Evolutionary conservation across 306 rosid genomes (phyloP).

Genomic region (Vicia sativa): DNA sequence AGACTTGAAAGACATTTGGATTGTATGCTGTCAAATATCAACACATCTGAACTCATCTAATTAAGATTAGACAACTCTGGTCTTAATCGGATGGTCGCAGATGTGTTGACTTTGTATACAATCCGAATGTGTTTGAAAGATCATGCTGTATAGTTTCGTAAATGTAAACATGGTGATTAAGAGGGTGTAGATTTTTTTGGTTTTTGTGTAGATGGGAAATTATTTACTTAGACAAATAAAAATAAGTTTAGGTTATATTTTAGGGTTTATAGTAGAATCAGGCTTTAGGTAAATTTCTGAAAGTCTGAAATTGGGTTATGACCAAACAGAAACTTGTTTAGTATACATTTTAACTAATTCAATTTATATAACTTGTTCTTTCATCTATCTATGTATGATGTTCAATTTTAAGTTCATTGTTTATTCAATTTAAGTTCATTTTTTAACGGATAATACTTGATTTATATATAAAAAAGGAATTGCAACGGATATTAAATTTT

Average conservation of each 20-base stretch:
- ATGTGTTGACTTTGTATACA: neutral
- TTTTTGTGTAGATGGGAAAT: conserved; percentile 28
- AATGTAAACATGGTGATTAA: conserved; percentile 45
- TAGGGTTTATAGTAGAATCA: conserved; percentile 27
- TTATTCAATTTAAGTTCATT: too few relatives aligned
- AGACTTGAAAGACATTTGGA: neutral
- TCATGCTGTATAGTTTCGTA: conserved; percentile 29
- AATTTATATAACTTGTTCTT: conserved; percentile 34
- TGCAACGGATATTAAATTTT: too few relatives aligned
- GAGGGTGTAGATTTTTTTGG: conserved; percentile 33
- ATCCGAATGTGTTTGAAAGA: neutral
- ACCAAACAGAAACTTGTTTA: conserved; percentile 30
- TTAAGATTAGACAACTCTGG: neutral
- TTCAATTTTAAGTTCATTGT: conserved; percentile 1
- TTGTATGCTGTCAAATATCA: neutral
- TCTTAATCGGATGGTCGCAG: neutral
- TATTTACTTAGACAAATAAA: conserved; percentile 16
- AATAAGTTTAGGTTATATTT: conserved; percentile 19
- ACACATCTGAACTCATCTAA: neutral
- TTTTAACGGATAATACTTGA: too few relatives aligned
- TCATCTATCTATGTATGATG: neutral
- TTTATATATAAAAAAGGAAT: too few relatives aligned
- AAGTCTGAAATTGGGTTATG: conserved; percentile 32
- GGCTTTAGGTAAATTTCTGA: conserved; percentile 26
- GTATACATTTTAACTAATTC: conserved; percentile 41